Evolutionary conservation across 2,329 filamentous ascomycete genomes (phyloP).

Genomic region (Nigrospora osmanthi): DNA sequence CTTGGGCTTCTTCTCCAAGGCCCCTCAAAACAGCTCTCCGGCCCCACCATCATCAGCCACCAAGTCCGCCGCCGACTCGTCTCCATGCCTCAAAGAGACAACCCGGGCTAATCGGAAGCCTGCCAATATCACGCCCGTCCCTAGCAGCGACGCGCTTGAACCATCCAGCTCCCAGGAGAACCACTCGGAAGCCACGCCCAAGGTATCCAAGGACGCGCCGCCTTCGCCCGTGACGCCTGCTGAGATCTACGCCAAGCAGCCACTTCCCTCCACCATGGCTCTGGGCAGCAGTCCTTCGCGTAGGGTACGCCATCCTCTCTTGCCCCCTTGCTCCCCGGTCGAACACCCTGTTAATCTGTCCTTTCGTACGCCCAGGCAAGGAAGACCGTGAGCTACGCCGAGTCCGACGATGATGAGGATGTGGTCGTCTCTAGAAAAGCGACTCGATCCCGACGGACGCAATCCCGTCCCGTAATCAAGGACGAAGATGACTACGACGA

Average conservation of each 20-base stretch:
- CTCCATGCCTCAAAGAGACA: conserved; percentile 36
- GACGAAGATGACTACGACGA: conserved; percentile 63
- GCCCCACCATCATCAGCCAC: conserved; percentile 20
- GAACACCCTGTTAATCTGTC: not conserved
- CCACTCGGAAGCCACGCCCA: conserved; percentile 32
- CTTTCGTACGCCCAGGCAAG: conserved; percentile 28
- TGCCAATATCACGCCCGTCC: conserved; percentile 59
- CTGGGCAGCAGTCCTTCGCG: conserved; percentile 66
- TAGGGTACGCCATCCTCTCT: conserved; percentile 50
- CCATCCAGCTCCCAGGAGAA: conserved; percentile 64
- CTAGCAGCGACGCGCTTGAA: conserved; percentile 70
- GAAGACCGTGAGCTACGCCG: conserved; percentile 68
- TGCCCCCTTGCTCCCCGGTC: not conserved
- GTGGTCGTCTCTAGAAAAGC: conserved; percentile 46
- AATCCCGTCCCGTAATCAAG: conserved; percentile 52
- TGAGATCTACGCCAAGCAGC: conserved; percentile 32
- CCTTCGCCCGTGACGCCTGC: conserved; percentile 31
- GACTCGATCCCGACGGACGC: conserved; percentile 28
- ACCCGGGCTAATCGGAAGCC: conserved; percentile 30
- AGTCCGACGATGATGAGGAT: conserved; percentile 73
- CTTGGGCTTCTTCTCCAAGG: conserved; percentile 71
- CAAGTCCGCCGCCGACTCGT: conserved; percentile 17
- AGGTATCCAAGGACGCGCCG: conserved; percentile 46
- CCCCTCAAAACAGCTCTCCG: conserved; percentile 25
- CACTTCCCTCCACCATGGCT: conserved; percentile 30